Conservation (phyloP, 495 filamentous ascomycete species). For the Parathielavia hyrcaniae region DNA sequence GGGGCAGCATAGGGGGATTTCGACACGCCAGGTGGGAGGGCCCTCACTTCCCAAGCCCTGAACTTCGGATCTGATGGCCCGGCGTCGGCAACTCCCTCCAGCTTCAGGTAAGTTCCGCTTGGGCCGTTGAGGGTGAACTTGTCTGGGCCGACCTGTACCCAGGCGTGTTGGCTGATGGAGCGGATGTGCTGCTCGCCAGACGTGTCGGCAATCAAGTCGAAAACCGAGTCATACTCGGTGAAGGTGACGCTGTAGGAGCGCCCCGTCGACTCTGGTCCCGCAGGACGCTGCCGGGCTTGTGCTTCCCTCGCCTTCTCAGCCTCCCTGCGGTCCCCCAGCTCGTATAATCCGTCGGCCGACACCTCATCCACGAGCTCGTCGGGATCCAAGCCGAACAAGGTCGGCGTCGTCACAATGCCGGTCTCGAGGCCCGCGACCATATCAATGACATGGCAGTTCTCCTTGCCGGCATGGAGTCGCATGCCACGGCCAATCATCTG, state of each 20-base stretch:
- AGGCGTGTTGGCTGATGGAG: constrained; percentile 61
- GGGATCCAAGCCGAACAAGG: constrained; percentile 89
- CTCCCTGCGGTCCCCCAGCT: constrained; percentile 43
- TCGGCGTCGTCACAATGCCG: constrained; percentile 83
- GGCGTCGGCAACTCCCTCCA: constrained; percentile 45
- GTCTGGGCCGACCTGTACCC: constrained; percentile 65
- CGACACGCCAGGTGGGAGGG: constrained; percentile 30
- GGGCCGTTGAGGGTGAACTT: constrained; percentile 60
- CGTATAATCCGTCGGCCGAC: constrained; percentile 51
- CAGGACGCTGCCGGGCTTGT: constrained; percentile 10
- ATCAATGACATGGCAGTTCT: constrained; percentile 91
- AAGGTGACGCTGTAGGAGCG: constrained; percentile 53
- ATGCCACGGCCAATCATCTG: constrained; percentile 98
- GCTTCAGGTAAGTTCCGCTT: constrained; percentile 53
- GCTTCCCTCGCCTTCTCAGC: constrained; percentile 32
- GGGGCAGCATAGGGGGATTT: constrained; percentile 60
- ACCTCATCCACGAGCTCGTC: constrained; percentile 64
- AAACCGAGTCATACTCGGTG: constrained; percentile 82
- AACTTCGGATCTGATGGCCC: constrained; percentile 19
- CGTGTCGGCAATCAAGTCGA: constrained; percentile 80
- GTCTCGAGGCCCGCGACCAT: constrained; percentile 80
- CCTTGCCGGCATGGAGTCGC: constrained; percentile 70
- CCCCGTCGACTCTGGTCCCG: constrained; percentile 4
- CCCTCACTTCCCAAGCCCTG: constrained; percentile 36
- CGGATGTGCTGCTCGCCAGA: constrained; percentile 72